Percentiles rank a stretch among this genome's conserved stretches.
Conservation (phyloP, 2,329 filamentous ascomycete genomes). For the Fusarium beomiforme region DNA sequence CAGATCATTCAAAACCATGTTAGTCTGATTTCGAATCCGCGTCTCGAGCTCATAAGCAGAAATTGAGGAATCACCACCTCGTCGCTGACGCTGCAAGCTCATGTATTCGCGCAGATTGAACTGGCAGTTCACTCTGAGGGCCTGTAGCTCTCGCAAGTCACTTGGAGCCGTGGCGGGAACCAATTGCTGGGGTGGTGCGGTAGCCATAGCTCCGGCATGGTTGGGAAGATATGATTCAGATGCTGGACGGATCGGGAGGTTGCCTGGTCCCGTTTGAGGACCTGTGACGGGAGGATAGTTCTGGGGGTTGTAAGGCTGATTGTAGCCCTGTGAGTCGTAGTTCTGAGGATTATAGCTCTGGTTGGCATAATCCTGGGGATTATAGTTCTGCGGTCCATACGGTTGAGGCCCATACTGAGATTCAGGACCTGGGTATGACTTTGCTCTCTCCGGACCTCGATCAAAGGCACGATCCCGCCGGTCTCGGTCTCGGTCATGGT, state of each 20-base stretch:
- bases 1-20: conserved; percentile 56
- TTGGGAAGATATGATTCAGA: conserved; percentile 38
- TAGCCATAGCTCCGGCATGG: conserved; percentile 34
- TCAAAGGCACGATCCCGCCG: conserved; percentile 18
- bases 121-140: conserved; percentile 49
- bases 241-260: conserved; percentile 35
- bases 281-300: conserved; percentile 36
- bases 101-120: conserved; percentile 51
- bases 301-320: conserved; percentile 32
- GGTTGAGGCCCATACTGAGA: conserved; percentile 33
- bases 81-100: conserved; percentile 46
- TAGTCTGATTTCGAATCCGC: conserved; percentile 55
- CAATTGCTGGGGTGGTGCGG: conserved; percentile 24
- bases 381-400: conserved; percentile 19
- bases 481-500: conserved; percentile 14
- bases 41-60: conserved; percentile 53
- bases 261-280: conserved; percentile 27
- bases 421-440: conserved; percentile 34
- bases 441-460: conserved; percentile 33
- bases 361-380: conserved; percentile 28
- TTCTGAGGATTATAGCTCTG: conserved; percentile 31
- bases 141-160: conserved; percentile 43
- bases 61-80: conserved; percentile 42
- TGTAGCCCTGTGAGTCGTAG: conserved; percentile 34
- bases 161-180: conserved; percentile 33